Conservation (phyloP, 2,329 filamentous ascomycete species). For the Dactylonectria macrodidyma region DNA sequence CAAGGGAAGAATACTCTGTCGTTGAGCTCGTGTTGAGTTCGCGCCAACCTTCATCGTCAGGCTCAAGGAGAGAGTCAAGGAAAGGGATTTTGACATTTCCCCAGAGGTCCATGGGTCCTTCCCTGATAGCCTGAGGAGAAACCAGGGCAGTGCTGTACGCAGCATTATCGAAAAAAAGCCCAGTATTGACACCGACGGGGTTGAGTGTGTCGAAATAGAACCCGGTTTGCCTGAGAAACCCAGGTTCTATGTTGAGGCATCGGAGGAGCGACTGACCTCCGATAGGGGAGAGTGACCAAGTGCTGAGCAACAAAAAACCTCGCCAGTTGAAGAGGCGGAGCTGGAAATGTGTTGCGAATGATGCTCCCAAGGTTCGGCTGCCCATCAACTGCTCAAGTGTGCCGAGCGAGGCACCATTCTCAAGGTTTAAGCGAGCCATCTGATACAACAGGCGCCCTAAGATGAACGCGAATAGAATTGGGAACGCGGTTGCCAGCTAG, state of each 20-base stretch:
- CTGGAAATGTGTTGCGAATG: slow-evolving; percentile 20
- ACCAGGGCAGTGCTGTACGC: background rate
- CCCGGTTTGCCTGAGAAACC: no score
- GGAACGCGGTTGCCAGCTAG: slow-evolving; percentile 26
- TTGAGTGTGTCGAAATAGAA: no score
- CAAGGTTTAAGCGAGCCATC: slow-evolving; percentile 22
- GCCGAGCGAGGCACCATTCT: slow-evolving; percentile 18
- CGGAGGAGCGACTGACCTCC: slow-evolving; percentile 15
- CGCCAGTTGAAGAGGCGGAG: slow-evolving; percentile 14
- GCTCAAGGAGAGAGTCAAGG: background rate
- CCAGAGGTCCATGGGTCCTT: slow-evolving; percentile 22
- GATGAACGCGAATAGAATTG: slow-evolving; percentile 33
- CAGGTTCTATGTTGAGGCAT: background rate
- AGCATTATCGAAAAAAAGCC: slow-evolving; percentile 13
- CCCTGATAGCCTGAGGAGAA: background rate
- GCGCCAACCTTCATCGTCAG: background rate
- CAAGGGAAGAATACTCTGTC: slow-evolving; percentile 19
- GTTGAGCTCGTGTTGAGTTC: background rate
- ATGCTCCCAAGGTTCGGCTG: slow-evolving; percentile 29
- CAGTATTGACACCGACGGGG: background rate
- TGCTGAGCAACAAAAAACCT: background rate
- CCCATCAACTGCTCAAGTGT: slow-evolving; percentile 32
- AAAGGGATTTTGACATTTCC: slow-evolving; percentile 32
- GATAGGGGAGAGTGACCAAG: slow-evolving; percentile 7
- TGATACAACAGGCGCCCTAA: slow-evolving; percentile 31